Conservation (phyloP, 2,329 filamentous ascomycete species). For the Cadophora gregata region DNA sequence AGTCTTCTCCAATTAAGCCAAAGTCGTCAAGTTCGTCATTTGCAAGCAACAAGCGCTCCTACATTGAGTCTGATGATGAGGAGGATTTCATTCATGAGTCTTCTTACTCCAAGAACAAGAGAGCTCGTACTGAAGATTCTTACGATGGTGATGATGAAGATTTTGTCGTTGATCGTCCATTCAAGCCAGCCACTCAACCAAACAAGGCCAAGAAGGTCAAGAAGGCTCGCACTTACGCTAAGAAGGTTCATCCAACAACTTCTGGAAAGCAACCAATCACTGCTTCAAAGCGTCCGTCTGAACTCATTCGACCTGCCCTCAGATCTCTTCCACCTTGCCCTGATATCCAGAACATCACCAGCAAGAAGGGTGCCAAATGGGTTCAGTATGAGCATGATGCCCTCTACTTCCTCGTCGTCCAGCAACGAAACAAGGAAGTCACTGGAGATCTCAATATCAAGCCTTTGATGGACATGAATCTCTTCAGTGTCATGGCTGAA, state of each 20-base stretch:
- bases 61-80: background rate
- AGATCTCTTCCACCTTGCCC: background rate
- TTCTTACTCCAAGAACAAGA: background rate
- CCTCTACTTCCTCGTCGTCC: constrained; percentile 10
- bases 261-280: background rate
- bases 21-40: background rate
- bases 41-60: background rate
- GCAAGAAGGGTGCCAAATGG: background rate
- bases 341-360: background rate
- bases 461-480: background rate
- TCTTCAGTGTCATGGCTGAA: background rate
- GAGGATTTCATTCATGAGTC: background rate
- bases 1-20: background rate
- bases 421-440: constrained; percentile 1
- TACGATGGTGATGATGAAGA: background rate
- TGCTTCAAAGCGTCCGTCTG: background rate
- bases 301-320: background rate
- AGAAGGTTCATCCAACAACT: background rate
- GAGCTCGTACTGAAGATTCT: background rate
- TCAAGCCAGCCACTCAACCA: background rate
- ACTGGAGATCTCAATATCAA: background rate
- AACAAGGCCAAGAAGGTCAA: background rate
- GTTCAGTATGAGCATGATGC: background rate
- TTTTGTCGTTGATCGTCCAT: background rate
- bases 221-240: background rate